A percentile compares a stretch with the other conserved stretches of the same genome.
Evolutionary conservation across 1,139 yeast species (phyloP).

Genomic region (Starmera stellimalicola): DNA sequence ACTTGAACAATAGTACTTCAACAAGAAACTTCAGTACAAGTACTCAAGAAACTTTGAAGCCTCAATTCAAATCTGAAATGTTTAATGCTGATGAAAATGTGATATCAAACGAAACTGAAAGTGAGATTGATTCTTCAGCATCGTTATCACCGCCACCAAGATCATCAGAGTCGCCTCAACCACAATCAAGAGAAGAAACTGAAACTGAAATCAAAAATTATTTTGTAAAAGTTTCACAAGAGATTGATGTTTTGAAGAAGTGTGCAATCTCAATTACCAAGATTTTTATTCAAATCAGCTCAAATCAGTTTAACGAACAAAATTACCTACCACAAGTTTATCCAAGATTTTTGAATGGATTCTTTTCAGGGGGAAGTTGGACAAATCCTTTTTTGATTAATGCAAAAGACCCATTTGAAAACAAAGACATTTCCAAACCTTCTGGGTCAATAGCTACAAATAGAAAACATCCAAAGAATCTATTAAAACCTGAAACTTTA

Average conservation of each 20-base stretch:
- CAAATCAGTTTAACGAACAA: conserved; percentile 17
- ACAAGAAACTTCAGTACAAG: conserved; percentile 18
- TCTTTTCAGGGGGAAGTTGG: conserved; percentile 70
- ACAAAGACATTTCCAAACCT: conserved; percentile 16
- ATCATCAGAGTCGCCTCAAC: conserved; percentile 2
- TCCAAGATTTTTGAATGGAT: conserved; percentile 56
- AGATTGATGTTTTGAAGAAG: conserved; percentile 13
- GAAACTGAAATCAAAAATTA: conserved; percentile 4
- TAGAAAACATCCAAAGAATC: conserved; percentile 28
- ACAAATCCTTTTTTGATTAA: conserved; percentile 53
- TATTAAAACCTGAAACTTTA: conserved; percentile 41
- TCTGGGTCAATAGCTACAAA: conserved; percentile 8
- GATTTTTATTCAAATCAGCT: conserved; percentile 18
- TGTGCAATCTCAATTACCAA: conserved; percentile 14
- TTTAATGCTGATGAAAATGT: no score
- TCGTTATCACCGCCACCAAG: conserved; percentile 2
- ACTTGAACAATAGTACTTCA: conserved; percentile 1
- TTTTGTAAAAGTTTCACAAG: conserved; percentile 13
- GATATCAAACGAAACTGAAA: no score
- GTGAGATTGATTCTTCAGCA: no score
- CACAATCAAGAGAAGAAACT: conserved; percentile 2
- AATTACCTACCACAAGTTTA: conserved; percentile 49
- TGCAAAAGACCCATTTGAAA: conserved; percentile 19
- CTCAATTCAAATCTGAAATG: conserved; percentile 1
- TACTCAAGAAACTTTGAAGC: conserved; percentile 20